Percentiles rank a stretch among this genome's conserved stretches.
These are phyloP conservation scores for Leucosporidium creatinivorum DNA, from an alignment of 768 basidiomycete genomes.

Conservation along the genomic window DNA sequence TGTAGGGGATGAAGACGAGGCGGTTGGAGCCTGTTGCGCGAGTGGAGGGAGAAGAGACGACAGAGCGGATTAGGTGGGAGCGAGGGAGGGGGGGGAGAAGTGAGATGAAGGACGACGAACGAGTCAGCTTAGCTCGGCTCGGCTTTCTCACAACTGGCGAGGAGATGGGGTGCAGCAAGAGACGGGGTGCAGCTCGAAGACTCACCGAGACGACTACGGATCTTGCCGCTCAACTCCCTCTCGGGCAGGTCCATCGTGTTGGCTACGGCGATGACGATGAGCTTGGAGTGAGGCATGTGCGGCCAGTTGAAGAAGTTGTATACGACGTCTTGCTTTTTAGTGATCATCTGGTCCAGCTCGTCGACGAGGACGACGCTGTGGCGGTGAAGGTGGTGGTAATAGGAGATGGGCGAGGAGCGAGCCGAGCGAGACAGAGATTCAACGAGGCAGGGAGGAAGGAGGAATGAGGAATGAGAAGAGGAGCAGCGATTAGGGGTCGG, in stretches of 20 bases:
- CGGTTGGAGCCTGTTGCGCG: constrained; percentile 66
- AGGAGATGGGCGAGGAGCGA: not conserved
- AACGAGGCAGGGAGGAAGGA: not conserved
- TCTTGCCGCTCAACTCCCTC: constrained; percentile 82
- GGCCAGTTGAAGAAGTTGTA: constrained; percentile 99
- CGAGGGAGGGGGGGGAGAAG: not conserved
- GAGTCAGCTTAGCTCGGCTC: not conserved
- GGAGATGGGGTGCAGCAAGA: too few species aligned
- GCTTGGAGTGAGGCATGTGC: constrained; percentile 72
- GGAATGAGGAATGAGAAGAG: not conserved
- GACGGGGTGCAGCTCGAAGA: constrained; percentile 6
- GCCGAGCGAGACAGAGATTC: not conserved
- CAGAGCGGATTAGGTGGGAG: too few species aligned
- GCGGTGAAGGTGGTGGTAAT: too few species aligned
- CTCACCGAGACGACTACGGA: constrained; percentile 81
- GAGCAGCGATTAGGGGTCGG: too few species aligned
- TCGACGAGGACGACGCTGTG: constrained; percentile 92
- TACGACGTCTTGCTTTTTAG: constrained; percentile 92
- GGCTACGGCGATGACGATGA: constrained; percentile 92
- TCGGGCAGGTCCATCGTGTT: constrained; percentile 98
- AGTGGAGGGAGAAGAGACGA: not conserved
- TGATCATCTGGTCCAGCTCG: constrained; percentile 93
- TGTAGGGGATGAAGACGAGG: constrained; percentile 89
- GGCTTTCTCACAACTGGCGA: not conserved
- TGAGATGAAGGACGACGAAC: not conserved